Evolutionary conservation across 2,329 filamentous ascomycete genomes (phyloP), one percentile per base, ranked within the genome.

Genomic region (Dactylonectria estremocensis): DNA sequence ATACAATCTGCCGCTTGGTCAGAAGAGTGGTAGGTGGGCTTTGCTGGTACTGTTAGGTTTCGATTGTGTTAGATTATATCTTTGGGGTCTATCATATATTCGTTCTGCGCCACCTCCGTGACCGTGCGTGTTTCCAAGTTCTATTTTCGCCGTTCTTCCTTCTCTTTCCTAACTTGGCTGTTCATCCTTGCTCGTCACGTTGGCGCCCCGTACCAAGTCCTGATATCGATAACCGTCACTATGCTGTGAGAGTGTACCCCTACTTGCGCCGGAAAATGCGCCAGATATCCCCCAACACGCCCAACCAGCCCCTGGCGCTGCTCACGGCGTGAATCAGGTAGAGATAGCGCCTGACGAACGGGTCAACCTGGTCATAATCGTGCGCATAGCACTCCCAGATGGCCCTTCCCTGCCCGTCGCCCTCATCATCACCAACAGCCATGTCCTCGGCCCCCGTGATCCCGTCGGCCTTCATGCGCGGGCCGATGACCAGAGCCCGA

Each of bases 371-470:
- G 64, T 85, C 82, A 72, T 86, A 89, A 72, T 91, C 89, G 69
- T 90, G 82, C 0, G 84, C 89, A 76, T 89, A 90, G 50, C 86
- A 81, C 76, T 93, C 91, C 86, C 89, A 92, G 1, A 89, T 78
- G 0, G 85, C 86, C 37, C 80, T 80, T 58, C 85, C 82, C 61
- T 75, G 71, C 11, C 80, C 80, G 14, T 80, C 76, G 13, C 79
- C 82, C 50, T 83, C 81, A 28, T 83, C 80, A 5, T 72, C 69
- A 9, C 63, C 58, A 11, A 78, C 73, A 4, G 45, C 58, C 70
- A 76, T 72, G 48, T 55, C 82, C 77, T 61, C 40, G n/a, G 49
- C 67, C 5, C 5, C 66, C 64, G 10, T 68, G 53, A 73, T 64
- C 2, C 69, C 73, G 18, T 62, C 33, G 10, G 70, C 68, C 62